Evolutionary conservation across 108 stramenopile species (phyloP), one percentile per base, ranked within the genome.

Genomic region (Nitzschia sp.): DNA sequence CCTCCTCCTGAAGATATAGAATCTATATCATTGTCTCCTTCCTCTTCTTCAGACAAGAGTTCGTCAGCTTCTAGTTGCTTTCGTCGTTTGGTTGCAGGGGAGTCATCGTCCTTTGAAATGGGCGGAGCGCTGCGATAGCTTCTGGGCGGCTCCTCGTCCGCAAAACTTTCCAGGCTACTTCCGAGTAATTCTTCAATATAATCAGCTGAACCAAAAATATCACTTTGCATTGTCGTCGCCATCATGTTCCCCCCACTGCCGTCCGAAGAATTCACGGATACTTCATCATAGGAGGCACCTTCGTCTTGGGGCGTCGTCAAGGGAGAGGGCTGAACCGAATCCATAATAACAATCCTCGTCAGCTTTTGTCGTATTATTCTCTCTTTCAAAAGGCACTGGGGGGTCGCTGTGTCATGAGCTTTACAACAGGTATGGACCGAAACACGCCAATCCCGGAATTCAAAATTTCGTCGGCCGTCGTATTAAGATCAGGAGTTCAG

Each of bases 31-130:
- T 42, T 13, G 38, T 42, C 38, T 42, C 13, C 49, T 19, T 51
- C 49, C 21, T 51, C 49, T 51, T 51, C 49, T n/a, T 51, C 49
- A 9, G 49, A 51, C 8, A 51, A 9, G 17, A 51, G 49, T 51
- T 51, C 49, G 21, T 51, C 49, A 4, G 49, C 49, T 51, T 51
- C 49, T 5, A 51, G 5, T 23, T 21, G 13, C n/a, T 51, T 51
- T 17, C 49, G 8, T 21, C 49, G 49, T 19, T 23, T 17, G 13
- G 49, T 51, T 23, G 4, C 4, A 23, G 49, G 49, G 21, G 49
- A 51, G 21, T 51, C 49, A 21, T 42, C 38, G 38, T 42, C 38
- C 38, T 6, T 13, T 13, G 13, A 42, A 42, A 13, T 6, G 13
- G 38, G 9, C 6, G 38, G 9, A 42, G 38, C 38, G 38, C 38